Evolutionary conservation across 2,329 filamentous ascomycete species (phyloP), one percentile per base, ranked within the genome.

Genomic region (Aspergillus sp.): DNA sequence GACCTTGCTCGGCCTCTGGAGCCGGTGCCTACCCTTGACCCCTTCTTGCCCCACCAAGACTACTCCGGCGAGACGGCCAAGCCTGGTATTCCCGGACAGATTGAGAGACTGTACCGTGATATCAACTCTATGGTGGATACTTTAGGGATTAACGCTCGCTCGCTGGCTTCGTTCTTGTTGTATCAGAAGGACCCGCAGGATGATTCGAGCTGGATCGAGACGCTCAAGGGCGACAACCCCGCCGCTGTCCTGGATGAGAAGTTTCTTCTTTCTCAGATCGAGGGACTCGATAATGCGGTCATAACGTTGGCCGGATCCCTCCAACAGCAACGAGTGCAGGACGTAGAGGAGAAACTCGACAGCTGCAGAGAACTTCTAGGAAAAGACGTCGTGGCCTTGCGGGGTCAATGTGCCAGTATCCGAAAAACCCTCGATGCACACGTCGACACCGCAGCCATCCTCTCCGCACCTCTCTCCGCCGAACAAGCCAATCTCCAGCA

Each of bases 81-180:
- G 52, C 71, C 70, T 37, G 74, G 73, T 25, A 68, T 77, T 48
- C 70, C 73, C 1, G 73, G 73, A 6, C 73, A 76, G 54, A 73
- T 76, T 41, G 74, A 77, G 57, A 64, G 68, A 44, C 57, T 77
- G 2, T 76, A 75, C 52, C 70, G 73, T 10, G 74, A 77, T 49
- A 74, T 75, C 53, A 77, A 76, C 66, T 87, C 87, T 10, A 98
- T 97, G 93, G 84, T 98, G 39, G 89, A 96, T 59, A 91, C 88
- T 0, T 73, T 97, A 37, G 91, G 91, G 7, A 78, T 96, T 44
- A 97, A 97, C 63, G 82, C 87, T 5, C 80, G 91, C 13, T 82
- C 77, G 6, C 59, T 85, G 38, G 68, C 74, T 17, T 72, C 76
- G 0, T 84, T 79, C 58, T 68, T 90, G 49, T 52, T 72, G 30